Conservation (phyloP, 345 rosid genomes). For the Brassica nigra region DNA sequence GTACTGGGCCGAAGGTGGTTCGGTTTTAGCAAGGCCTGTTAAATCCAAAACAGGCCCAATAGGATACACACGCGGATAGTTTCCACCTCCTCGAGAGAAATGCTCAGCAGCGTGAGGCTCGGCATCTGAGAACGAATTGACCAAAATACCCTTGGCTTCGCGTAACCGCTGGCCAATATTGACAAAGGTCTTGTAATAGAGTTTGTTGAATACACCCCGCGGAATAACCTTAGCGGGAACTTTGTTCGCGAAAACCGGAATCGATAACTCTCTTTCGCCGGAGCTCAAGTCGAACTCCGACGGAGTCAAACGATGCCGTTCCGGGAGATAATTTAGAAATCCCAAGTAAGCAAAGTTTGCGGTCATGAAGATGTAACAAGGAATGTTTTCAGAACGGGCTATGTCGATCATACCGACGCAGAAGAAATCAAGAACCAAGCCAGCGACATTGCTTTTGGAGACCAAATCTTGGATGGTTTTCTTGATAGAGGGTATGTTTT, state of each 20-base stretch:
- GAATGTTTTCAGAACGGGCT: constrained; percentile 48
- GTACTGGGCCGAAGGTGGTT: background rate
- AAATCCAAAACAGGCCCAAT: constrained; percentile 58
- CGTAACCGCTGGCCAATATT: constrained; percentile 21
- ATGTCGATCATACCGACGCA: constrained; percentile 51
- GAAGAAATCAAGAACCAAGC: constrained; percentile 55
- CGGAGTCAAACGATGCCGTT: constrained; percentile 7
- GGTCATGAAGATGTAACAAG: constrained; percentile 54
- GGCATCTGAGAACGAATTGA: constrained; percentile 45
- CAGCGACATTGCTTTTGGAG: constrained; percentile 37
- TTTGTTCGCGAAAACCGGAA: constrained; percentile 39
- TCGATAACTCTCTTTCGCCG: constrained; percentile 27
- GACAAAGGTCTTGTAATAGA: background rate
- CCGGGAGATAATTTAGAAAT: constrained; percentile 16
- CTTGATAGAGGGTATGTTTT: constrained; percentile 13
- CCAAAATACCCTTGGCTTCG: constrained; percentile 44
- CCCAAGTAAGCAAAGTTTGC: constrained; percentile 48
- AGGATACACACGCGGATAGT: constrained; percentile 37
- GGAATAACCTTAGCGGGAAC: constrained; percentile 46
- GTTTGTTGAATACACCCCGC: constrained; percentile 16
- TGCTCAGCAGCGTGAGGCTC: constrained; percentile 39
- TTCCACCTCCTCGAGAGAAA: background rate
- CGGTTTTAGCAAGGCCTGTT: constrained; percentile 15
- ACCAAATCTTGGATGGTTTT: constrained; percentile 21
- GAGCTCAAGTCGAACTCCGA: constrained; percentile 20